Conservation (phyloP, 164 flowering plant species). For the Umbilicus rupestris region DNA sequence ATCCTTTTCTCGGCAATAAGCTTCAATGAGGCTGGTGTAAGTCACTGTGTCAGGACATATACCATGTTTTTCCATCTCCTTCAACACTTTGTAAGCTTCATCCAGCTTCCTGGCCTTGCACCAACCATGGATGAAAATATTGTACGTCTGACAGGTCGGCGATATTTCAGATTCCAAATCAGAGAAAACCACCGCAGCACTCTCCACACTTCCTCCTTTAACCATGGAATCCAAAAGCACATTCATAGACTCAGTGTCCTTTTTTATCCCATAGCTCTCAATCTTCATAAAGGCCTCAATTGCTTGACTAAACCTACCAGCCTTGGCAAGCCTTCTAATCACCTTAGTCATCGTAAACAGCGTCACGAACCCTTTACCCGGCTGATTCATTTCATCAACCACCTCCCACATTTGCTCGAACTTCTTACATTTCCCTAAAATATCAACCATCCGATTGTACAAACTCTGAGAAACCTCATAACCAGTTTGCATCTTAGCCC, state of each 20-base stretch:
- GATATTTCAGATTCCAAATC: conserved; percentile 33
- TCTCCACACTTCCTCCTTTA: conserved; percentile 41
- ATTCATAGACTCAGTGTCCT: conserved; percentile 35
- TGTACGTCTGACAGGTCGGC: conserved; percentile 29
- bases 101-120: conserved; percentile 40
- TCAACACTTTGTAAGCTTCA: conserved; percentile 33
- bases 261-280: conserved; percentile 35
- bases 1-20: conserved; percentile 39
- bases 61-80: conserved; percentile 38
- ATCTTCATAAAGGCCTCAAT: conserved; percentile 33
- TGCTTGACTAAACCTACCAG: conserved; percentile 32
- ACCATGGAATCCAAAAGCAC: conserved; percentile 41
- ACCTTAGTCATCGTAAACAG: conserved; percentile 42
- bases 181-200: conserved; percentile 31
- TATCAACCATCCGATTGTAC: conserved; percentile 44
- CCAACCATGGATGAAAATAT: conserved; percentile 54
- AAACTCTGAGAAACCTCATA: conserved; percentile 24
- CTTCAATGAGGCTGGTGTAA: conserved; percentile 48
- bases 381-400: conserved; percentile 35
- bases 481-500: conserved; percentile 42
- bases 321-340: conserved; percentile 43
- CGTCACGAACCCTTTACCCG: conserved; percentile 27
- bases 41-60: conserved; percentile 40
- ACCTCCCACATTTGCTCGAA: conserved; percentile 49
- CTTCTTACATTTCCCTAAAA: conserved; percentile 45